Evolutionary conservation across 139 green algal genomes (phyloP).

Genomic region (Mesotaenium endlicherianum): DNA sequence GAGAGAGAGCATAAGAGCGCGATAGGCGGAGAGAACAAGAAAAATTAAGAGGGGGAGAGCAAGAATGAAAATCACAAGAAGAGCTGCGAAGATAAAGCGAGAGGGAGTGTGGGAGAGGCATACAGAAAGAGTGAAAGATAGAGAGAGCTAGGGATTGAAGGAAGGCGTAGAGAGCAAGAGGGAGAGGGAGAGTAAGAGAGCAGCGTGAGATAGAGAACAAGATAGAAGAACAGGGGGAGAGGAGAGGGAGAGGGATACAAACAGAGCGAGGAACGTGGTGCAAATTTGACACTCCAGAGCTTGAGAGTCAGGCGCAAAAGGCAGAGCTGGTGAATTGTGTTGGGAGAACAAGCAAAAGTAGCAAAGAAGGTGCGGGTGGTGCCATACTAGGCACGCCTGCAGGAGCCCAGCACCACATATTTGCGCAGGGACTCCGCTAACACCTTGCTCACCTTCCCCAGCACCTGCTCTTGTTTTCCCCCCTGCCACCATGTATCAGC

Average conservation of each 20-base stretch:
- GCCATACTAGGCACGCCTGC: background rate
- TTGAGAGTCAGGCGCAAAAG: conserved; percentile 9
- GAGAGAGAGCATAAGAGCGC: no score
- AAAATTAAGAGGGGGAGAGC: no score
- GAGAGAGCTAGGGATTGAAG: background rate
- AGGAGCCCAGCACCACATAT: no score
- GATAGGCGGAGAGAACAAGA: no score
- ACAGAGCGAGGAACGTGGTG: background rate
- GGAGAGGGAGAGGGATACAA: background rate
- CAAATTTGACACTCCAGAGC: background rate
- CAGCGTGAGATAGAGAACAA: no score
- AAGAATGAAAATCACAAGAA: no score
- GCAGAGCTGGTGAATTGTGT: background rate
- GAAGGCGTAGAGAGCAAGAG: no score
- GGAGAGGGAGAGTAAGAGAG: no score
- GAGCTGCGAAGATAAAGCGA: background rate
- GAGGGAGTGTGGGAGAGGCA: background rate
- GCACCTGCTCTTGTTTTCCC: no score
- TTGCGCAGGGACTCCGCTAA: no score
- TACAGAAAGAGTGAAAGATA: background rate
- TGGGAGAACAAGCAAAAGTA: conserved; percentile 62
- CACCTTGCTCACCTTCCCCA: no score
- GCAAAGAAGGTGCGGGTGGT: conserved; percentile 57
- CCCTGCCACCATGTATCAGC: no score
- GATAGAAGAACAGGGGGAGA: background rate